phyloP scores from a whole-genome alignment of 345 rosid species.

The Rhodamnia rubescens region DNA sequence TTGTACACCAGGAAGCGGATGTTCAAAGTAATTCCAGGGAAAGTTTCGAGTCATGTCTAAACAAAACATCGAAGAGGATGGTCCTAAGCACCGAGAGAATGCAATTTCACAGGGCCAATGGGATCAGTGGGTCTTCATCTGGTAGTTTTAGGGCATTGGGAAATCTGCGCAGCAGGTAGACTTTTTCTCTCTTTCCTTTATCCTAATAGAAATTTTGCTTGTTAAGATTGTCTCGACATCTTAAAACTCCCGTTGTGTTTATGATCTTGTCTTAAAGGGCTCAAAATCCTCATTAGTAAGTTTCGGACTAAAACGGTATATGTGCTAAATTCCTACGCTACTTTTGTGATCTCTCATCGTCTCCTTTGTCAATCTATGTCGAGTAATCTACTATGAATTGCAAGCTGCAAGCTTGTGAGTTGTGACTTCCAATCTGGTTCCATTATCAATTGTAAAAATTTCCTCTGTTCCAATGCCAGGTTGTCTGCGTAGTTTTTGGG shows the following conservation, averaged over 20 bases:
- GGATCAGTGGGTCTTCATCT: conserved; percentile 12
- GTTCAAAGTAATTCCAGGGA: conserved; percentile 9
- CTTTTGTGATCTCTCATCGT: not conserved
- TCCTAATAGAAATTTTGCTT: not conserved
- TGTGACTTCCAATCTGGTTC: not conserved
- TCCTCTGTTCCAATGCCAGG: not conserved
- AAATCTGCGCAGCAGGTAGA: conserved; percentile 32
- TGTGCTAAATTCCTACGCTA: not conserved
- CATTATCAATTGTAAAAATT: not conserved
- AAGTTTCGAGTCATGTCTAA: conserved; percentile 16
- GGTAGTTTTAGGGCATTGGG: conserved; percentile 10
- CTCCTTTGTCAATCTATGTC: not conserved
- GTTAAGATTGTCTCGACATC: not conserved
- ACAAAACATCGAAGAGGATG: conserved; percentile 17
- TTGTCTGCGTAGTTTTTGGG: not conserved
- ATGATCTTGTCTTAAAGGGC: not conserved
- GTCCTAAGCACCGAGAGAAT: conserved; percentile 12
- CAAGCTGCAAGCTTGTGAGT: not conserved
- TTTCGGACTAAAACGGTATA: not conserved
- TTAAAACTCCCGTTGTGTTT: not conserved
- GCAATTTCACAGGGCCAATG: conserved; percentile 13
- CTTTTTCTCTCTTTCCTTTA: not conserved
- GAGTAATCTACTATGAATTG: not conserved
- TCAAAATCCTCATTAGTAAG: not conserved
- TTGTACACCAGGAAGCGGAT: conserved; percentile 7